Evolutionary conservation across 108 stramenopile species (phyloP).

Genomic region (Craspedostauros australis): DNA sequence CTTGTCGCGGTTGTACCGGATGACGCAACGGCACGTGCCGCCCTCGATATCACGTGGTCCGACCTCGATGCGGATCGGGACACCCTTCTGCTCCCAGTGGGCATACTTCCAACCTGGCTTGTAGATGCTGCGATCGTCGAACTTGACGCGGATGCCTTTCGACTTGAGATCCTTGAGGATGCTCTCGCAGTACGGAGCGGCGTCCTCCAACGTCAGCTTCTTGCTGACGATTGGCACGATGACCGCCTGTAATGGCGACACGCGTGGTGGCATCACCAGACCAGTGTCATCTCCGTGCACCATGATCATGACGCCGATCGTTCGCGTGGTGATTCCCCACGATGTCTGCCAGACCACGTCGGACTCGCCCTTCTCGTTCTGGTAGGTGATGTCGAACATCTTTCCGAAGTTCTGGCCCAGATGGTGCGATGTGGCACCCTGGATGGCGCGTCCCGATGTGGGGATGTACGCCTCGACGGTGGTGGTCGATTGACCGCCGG

Average conservation of each 20-base stretch:
- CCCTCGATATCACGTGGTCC: slow-evolving; percentile 95
- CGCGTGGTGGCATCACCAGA: slow-evolving; percentile 93
- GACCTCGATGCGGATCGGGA: slow-evolving; percentile 97
- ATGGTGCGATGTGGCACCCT: slow-evolving; percentile 98
- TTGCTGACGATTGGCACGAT: slow-evolving; percentile 95
- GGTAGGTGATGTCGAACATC: slow-evolving; percentile 97
- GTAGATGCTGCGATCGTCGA: slow-evolving; percentile 92
- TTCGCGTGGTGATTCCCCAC: slow-evolving; percentile 98
- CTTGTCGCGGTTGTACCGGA: slow-evolving; percentile 88
- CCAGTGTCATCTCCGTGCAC: slow-evolving; percentile 99
- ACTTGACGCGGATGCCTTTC: slow-evolving; percentile 78
- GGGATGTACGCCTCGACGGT: slow-evolving; percentile 99
- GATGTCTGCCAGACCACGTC: slow-evolving; percentile 95
- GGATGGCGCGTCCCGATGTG: slow-evolving; percentile 96
- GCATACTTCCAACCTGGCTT: slow-evolving; percentile 99
- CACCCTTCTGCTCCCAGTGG: slow-evolving; percentile 99
- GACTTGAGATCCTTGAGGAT: slow-evolving; percentile 56
- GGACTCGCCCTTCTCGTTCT: slow-evolving; percentile 88
- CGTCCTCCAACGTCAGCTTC: slow-evolving; percentile 58
- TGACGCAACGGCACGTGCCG: slow-evolving; percentile 68
- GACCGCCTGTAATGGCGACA: slow-evolving; percentile 95
- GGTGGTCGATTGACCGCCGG: slow-evolving; percentile 94
- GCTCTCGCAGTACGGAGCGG: slow-evolving; percentile 62
- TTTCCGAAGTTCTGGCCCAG: slow-evolving; percentile 99
- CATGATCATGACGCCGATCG: slow-evolving; percentile 99